Evolutionary conservation across 2,329 filamentous ascomycete genomes (phyloP), one percentile per base, ranked within the genome.

Genomic region (Sphaerulina musiva): DNA sequence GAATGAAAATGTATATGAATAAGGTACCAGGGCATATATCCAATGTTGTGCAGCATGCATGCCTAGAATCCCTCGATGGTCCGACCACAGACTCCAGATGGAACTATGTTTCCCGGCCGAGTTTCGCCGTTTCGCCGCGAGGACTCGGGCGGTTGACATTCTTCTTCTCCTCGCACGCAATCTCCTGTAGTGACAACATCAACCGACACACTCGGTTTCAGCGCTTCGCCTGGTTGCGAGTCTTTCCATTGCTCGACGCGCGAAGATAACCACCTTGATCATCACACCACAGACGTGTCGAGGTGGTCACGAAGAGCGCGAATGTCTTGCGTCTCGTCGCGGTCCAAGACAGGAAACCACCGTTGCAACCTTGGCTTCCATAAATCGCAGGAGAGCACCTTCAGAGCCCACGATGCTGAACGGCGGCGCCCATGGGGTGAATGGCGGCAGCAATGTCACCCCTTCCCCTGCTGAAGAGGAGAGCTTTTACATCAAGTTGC

Each of bases 401-500:
- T 29, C 26, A 29, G 26, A 29, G 26, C 26, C 26, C 26, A 29
- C 26, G 26, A 29, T 29, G 26, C 55, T 57, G 44, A 47, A 54
- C 48, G 50, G 46, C 32, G 49, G 54, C 55, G 46, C 44, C 51
- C 48, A 50, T 42, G 53, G 47, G 45, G 51, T 57, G 54, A 58
- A 56, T 44, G 57, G 34, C 34, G 34, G 5, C 34, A 38, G 50
- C 54, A 56, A 51, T 40, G 52, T 44, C 17, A 51, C 57, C 56
- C 58, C 63, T 10, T 60, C 64, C 46, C 46, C 57, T 45, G 58
- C 59, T 57, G 66, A 67, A 53, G 66, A 68, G 44, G 64, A 67
- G 49, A 55, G 64, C 51, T 73, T 77, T 57, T 93, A 89, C 75
- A 81, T 86, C 68, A 89, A 85, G 73, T 87, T 97, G 66, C 70